Conservation (phyloP, 345 rosid genomes). For the Odontarrhena argentea region DNA sequence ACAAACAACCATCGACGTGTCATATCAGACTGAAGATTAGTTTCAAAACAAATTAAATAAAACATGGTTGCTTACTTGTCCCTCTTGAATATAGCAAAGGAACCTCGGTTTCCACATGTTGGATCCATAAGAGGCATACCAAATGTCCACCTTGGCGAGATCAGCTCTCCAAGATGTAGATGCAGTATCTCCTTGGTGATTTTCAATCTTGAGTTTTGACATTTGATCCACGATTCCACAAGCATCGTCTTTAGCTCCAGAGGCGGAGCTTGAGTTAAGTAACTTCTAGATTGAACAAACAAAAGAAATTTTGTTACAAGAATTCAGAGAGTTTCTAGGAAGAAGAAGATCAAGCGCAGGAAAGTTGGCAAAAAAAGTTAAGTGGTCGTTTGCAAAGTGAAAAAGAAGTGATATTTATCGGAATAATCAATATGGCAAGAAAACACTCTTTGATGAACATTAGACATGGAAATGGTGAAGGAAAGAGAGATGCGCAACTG, state of each 20-base stretch:
- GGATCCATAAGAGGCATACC: constrained; percentile 88
- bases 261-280: constrained; percentile 54
- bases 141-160: constrained; percentile 64
- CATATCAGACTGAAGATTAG: constrained; percentile 13
- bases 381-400: constrained; percentile 11
- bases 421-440: constrained; percentile 18
- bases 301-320: constrained; percentile 25
- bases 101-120: constrained; percentile 85
- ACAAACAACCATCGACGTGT: neutral
- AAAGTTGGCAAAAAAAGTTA: constrained; percentile 4
- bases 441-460: constrained; percentile 19
- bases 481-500: constrained; percentile 38
- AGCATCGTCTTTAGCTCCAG: constrained; percentile 58
- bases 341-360: constrained; percentile 12
- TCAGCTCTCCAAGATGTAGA: constrained; percentile 63
- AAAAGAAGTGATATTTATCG: constrained; percentile 1
- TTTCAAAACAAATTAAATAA: neutral
- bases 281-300: constrained; percentile 46
- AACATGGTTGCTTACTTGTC: constrained; percentile 56
- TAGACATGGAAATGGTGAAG: neutral
- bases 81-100: constrained; percentile 83
- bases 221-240: constrained; percentile 55
- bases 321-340: neutral
- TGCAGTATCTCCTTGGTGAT: constrained; percentile 31
- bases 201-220: constrained; percentile 58